Evolutionary conservation across 495 filamentous ascomycete species (phyloP).

Genomic region (Friedmanniomyces endolithicus): DNA sequence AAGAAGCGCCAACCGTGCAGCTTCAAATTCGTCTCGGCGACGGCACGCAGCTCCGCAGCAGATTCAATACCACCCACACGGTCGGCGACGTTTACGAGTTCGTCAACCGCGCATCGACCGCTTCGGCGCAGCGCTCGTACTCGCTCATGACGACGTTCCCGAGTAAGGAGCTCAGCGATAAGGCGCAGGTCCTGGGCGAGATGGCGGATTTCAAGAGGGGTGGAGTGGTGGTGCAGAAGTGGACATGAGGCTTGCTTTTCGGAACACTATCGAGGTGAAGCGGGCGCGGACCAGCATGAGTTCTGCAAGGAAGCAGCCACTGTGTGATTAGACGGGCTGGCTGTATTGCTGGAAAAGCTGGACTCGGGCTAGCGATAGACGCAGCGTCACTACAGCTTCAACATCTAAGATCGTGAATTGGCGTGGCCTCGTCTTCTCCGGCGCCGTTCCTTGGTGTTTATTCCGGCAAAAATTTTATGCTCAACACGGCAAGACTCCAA

Average conservation of each 20-base stretch:
- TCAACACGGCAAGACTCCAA: too few species aligned
- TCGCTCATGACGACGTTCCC: constrained; percentile 92
- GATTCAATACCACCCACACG: constrained; percentile 87
- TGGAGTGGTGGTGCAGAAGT: constrained; percentile 83
- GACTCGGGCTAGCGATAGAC: too few species aligned
- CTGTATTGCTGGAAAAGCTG: too few species aligned
- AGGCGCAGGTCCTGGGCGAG: constrained; percentile 54
- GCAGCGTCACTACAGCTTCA: too few species aligned
- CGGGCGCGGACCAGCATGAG: too few species aligned
- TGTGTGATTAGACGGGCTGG: too few species aligned
- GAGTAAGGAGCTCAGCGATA: constrained; percentile 79
- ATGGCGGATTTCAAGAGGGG: constrained; percentile 71
- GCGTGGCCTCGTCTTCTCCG: too few species aligned
- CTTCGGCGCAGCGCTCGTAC: constrained; percentile 50
- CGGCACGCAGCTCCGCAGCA: constrained; percentile 68
- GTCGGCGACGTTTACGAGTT: constrained; percentile 86
- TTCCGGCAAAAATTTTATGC: too few species aligned
- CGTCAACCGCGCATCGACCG: constrained; percentile 53
- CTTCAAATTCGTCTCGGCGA: constrained; percentile 85
- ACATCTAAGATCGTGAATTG: too few species aligned
- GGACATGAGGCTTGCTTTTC: constrained; percentile 37
- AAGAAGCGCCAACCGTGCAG: constrained; percentile 62
- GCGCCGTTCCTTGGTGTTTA: too few species aligned
- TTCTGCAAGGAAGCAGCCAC: too few species aligned
- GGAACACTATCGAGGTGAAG: too few species aligned